Evolutionary conservation across 441 rosid species (phyloP).

Genomic region (Geranium incanum): DNA sequence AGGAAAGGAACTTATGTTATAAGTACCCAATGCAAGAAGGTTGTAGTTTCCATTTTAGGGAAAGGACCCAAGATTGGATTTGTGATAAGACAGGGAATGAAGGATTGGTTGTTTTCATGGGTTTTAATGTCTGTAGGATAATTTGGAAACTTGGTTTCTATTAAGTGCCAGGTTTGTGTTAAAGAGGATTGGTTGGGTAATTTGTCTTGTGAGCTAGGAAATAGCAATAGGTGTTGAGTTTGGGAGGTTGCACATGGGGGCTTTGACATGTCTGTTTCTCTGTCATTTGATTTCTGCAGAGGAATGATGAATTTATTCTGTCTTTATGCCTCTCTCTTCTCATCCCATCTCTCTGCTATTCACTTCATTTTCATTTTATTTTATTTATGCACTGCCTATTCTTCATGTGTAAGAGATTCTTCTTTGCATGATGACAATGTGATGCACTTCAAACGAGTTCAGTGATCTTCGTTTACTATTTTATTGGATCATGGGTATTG

Average conservation of each 20-base stretch:
- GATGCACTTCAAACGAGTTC: no score
- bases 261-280: conserved; percentile 1
- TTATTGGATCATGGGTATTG: no score
- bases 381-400: no score
- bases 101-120: not conserved
- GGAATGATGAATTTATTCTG: not conserved
- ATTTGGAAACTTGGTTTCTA: not conserved
- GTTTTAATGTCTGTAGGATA: not conserved
- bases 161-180: conserved; percentile 4
- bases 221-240: not conserved
- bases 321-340: not conserved
- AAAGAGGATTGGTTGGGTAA: not conserved
- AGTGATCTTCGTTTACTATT: no score
- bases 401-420: no score
- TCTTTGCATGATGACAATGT: no score
- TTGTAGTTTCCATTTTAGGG: not conserved
- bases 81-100: not conserved
- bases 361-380: not conserved
- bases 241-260: not conserved
- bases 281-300: not conserved
- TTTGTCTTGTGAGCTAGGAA: not conserved
- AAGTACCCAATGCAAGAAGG: not conserved
- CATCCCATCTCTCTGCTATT: not conserved
- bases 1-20: not conserved
- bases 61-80: not conserved